phyloP scores from a whole-genome alignment of 495 filamentous ascomycete genomes.

The Platismatia glauca region DNA sequence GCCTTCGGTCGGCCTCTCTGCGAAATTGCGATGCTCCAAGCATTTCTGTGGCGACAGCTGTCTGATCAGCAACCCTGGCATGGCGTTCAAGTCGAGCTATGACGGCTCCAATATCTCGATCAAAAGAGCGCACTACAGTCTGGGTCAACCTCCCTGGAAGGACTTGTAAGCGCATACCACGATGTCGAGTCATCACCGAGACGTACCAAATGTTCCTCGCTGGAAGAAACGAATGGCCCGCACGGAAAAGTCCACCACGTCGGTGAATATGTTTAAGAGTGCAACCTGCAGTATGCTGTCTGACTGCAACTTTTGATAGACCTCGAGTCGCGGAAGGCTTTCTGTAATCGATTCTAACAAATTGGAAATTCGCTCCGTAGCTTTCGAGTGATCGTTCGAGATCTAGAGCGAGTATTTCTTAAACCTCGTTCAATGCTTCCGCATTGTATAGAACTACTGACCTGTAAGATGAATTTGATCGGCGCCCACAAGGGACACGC shows the following conservation, averaged over 20 bases:
- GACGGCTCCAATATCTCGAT: not conserved
- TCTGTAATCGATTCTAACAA: not conserved
- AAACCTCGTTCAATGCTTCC: not conserved
- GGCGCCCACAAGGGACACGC: not conserved
- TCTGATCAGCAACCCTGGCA: not conserved
- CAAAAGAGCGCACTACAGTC: not conserved
- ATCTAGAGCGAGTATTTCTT: not conserved
- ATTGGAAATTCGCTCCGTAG: not conserved
- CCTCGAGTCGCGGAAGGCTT: not conserved
- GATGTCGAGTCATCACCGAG: not conserved
- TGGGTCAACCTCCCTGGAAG: not conserved
- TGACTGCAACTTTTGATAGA: not conserved
- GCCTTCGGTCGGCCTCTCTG: not conserved
- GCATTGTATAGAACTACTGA: not conserved
- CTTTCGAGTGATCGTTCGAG: not conserved
- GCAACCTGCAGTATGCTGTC: not conserved
- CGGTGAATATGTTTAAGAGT: not conserved
- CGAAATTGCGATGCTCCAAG: not conserved
- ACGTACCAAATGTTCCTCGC: not conserved
- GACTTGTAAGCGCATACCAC: not conserved
- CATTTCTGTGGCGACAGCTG: not conserved
- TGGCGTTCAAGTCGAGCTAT: conserved; percentile 1
- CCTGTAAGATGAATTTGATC: not conserved
- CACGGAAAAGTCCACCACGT: not conserved
- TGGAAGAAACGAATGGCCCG: not conserved